Conservation (phyloP, 768 basidiomycete genomes). For the Amanita subjunquillea region DNA sequence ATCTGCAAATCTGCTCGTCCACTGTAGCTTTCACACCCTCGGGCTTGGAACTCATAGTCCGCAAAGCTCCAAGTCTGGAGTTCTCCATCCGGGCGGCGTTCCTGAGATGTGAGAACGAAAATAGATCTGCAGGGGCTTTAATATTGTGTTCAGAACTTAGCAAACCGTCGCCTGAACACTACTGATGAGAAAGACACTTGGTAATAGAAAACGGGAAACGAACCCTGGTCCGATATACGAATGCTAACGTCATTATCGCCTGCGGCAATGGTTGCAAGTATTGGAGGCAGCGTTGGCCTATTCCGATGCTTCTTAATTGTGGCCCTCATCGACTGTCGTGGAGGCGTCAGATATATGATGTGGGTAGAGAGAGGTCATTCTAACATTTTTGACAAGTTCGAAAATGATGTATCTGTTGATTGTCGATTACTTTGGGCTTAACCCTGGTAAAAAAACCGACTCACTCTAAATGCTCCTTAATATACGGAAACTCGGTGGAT, state of each 20-base stretch:
- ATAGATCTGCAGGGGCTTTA: constrained; percentile 62
- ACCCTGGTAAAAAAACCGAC: constrained; percentile 11
- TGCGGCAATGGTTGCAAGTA: constrained; percentile 67
- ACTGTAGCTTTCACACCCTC: constrained; percentile 70
- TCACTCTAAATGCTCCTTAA: constrained; percentile 80
- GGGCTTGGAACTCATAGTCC: constrained; percentile 47
- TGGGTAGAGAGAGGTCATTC: constrained; percentile 13
- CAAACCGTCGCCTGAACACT: constrained; percentile 59
- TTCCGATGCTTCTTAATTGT: constrained; percentile 42
- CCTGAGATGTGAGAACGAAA: constrained; percentile 82
- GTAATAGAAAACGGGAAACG: neutral
- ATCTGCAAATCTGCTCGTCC: constrained; percentile 59
- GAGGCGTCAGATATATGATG: neutral
- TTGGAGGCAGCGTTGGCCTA: constrained; percentile 39
- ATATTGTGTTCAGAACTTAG: constrained; percentile 34
- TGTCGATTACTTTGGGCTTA: constrained; percentile 1
- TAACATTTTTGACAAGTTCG: constrained; percentile 82
- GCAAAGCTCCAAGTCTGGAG: constrained; percentile 57
- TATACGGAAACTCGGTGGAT: constrained; percentile 68
- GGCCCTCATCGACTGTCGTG: constrained; percentile 57
- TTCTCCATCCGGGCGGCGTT: constrained; percentile 62
- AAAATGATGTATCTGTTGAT: constrained; percentile 68
- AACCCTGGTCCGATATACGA: constrained; percentile 88
- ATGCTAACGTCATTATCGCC: constrained; percentile 67
- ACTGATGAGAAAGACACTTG: constrained; percentile 5